Base-by-base conservation (phyloP, 2,329 filamentous ascomycete species). In the Diaporthe destruens region DNA sequence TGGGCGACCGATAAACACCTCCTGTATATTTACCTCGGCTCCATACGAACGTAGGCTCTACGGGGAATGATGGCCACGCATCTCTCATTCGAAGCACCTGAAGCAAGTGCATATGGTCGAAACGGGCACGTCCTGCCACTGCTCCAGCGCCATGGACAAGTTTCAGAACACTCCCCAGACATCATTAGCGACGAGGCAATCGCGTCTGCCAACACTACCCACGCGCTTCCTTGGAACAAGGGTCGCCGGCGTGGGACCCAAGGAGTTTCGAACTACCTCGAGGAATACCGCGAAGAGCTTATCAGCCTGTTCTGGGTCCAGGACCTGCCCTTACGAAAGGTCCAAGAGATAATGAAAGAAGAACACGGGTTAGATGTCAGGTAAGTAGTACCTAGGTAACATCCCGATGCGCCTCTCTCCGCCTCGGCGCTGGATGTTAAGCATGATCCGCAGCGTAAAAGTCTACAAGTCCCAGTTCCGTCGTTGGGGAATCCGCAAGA, bases 401-500 rank as follows among this genome's bases (percentile, higher is more conserved):
- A 14, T 23, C 14, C 25, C 23, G 11, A 49, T 6, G 36, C 16
- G 8, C 6, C 2, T 18, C 3, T 49, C n/a, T 25, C 16, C 42
- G 20, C 25, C 47, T 23, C 16, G n/a, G n/a, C n/a, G 36, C 42
- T 39, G 18, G 14, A 6, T 25, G 12, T 18, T 53, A 29, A 32
- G 11, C 16, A 20, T 66, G 12, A 16, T 16, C 29, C 14, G 25
- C 25, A 71, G 70, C 42, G 18, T n/a, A 6, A 71, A 71, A 20
- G 65, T 71, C 59, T 68, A 71, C 29, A 71, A 68, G 34, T 23
- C 47, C 16, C 70, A 59, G 23, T 68, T 71, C 44, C 63, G 49
- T 18, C 51, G 16, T 23, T 71, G 70, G 70, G 53, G 61, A 5
- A 49, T 71, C 25, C 70, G 70, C 29, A 71, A 71, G 53, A 71